Evolutionary conservation across 768 basidiomycete genomes (phyloP), one percentile per base, ranked within the genome.

Genomic region (Pholiota molesta): DNA sequence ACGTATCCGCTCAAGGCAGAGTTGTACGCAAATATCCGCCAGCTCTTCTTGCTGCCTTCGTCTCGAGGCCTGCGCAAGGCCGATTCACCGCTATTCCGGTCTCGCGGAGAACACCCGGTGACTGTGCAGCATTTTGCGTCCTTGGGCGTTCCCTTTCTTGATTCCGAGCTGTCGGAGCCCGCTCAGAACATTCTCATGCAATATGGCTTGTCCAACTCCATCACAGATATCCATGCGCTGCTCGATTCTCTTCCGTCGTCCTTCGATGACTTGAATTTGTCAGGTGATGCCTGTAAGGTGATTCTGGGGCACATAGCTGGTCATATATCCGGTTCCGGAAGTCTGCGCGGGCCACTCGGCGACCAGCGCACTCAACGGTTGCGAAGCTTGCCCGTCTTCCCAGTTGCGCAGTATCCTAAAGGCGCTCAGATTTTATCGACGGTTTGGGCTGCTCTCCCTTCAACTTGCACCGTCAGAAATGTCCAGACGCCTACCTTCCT

Each of bases 111-210:
- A 2, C 72, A 75, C 42, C 69, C 71, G 0, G 26, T 55, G 1
- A 62, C 70, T 10, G 57, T 71, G 2, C 44, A 58, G 2, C 58
- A 67, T 7, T 67, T 81, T 14, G 63, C 68, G 35, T 44, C 58
- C 8, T 60, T 81, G 1, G 74, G 74, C 0, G 61, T 81, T 1
- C 62, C 72, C 0, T 77, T 83, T 55, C 57, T 81, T 13, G 69
- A 78, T 52, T 62, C 69, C 1, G 60, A 64, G 0, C 69, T 79
- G 17, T 52, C 59, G 9, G 39, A 47, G 2, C 19, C 59, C 2
- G 72, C 72, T 0, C 70, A 71, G 10, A 55, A 61, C 5, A 65
- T 68, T 0, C 66, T 76, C 23, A 42, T 47, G 2, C 53, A 42
- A 2, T 68, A 68, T 47, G 61, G 59, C 39, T 54, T 66, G 0